phyloP scores from a whole-genome alignment of 1,139 yeast genomes.

The Zygosaccharomyces sapae region DNA sequence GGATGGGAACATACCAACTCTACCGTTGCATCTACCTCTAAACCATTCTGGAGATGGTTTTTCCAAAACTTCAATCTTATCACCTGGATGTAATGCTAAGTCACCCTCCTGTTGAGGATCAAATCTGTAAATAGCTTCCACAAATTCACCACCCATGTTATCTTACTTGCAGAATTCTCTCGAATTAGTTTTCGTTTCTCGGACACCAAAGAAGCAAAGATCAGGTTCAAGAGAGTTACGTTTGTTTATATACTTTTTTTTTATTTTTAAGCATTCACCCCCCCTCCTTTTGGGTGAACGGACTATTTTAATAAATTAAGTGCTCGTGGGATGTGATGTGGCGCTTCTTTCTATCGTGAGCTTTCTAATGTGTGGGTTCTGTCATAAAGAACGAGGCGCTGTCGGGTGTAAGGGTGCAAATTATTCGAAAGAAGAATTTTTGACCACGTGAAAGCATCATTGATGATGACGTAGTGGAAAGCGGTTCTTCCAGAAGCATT shows the following conservation, averaged over 20 bases:
- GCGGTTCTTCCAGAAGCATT: neutral
- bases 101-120: conserved; percentile 68
- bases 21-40: conserved; percentile 62
- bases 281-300: neutral
- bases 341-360: no score
- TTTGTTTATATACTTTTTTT: neutral
- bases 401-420: no score
- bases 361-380: no score
- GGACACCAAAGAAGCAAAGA: neutral
- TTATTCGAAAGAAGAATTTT: no score
- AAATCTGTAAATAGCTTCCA: conserved; percentile 69
- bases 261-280: neutral
- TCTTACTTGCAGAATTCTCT: neutral
- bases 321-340: no score
- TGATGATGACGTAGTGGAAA: neutral
- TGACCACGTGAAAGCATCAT: no score
- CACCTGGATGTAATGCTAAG: conserved; percentile 59
- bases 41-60: conserved; percentile 86
- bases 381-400: no score
- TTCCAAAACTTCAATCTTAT: conserved; percentile 62
- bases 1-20: conserved; percentile 81
- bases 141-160: conserved; percentile 37
- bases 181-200: neutral
- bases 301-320: no score
- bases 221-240: neutral